Evolutionary conservation across 2,329 filamentous ascomycete genomes (phyloP), one percentile per base, ranked within the genome.

Genomic region (Dactylonectria macrodidyma): DNA sequence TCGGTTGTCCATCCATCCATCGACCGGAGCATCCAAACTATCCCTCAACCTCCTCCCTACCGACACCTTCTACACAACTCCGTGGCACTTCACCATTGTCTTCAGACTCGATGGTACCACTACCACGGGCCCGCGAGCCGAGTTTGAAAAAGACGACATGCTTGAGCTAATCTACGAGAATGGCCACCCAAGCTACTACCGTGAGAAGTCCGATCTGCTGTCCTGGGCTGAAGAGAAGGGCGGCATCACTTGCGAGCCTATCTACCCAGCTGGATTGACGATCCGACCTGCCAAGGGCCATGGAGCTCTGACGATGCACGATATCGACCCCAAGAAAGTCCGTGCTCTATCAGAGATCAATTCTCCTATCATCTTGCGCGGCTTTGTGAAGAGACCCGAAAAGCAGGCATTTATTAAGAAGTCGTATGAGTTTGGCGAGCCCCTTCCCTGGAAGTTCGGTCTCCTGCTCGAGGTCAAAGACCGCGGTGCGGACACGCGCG

Each of bases 1-100:
- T 9, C 82, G 87, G 0, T 80, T 89, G 0, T 88, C 86, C 0
- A 89, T 89, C 6, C 87, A 89, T 64, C 81, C 82, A 2, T 89
- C 87, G 0, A 83, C 81, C 0, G 83, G 83, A 1, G 79, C 81
- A 1, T 78, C 75, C 10, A 89, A 89, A 69, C 73, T 89, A 1
- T 85, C 87, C 4, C 81, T 89, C 65, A 82, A 79, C 54, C 76
- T 86, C 0, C 73, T 89, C 2, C 83, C 85, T 1, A 86, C 84
- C 0, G 79, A 79, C 1, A 81, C 79, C 11, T 72, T 76, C 1
- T 87, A 82, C 68, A 88, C 84, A 0, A 89, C 87, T 0, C 87
- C 87, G 0, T 89, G 87, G 87, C 87, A 89, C 66, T 86, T 81
- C 69, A 81, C 78, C 46, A 81, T 86, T 3, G 85, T 81, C 1